Evolutionary conservation across 805 yeast genomes (phyloP).

Genomic region (Yarrowia divulgata): DNA sequence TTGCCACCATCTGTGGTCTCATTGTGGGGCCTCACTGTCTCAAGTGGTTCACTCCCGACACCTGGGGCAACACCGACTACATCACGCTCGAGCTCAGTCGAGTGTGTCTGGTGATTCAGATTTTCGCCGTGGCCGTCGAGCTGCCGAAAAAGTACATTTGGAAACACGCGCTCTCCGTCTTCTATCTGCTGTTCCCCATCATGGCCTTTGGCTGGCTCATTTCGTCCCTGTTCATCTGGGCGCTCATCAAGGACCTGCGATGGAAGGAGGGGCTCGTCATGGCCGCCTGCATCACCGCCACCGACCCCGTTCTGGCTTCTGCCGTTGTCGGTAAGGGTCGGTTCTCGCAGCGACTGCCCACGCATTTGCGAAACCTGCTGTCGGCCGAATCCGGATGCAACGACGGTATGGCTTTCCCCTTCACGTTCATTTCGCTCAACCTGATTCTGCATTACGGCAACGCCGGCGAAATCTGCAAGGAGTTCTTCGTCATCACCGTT

Average conservation of each 20-base stretch:
- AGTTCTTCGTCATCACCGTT: slow-evolving; percentile 79
- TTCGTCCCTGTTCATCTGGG: slow-evolving; percentile 80
- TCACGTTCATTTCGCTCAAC: slow-evolving; percentile 72
- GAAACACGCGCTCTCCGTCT: slow-evolving; percentile 80
- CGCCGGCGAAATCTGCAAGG: slow-evolving; percentile 71
- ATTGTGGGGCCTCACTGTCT: slow-evolving; percentile 89
- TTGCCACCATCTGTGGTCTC: slow-evolving; percentile 83
- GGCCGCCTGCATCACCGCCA: slow-evolving; percentile 90
- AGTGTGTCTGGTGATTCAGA: slow-evolving; percentile 82
- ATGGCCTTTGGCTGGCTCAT: slow-evolving; percentile 92
- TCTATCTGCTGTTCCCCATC: slow-evolving; percentile 77
- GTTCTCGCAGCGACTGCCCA: slow-evolving; percentile 89
- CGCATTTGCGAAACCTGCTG: slow-evolving; percentile 83
- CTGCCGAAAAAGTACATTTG: slow-evolving; percentile 88
- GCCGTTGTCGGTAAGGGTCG: slow-evolving; percentile 95
- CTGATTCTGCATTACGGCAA: slow-evolving; percentile 71
- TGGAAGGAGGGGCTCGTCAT: slow-evolving; percentile 77
- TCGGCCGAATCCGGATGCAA: slow-evolving; percentile 91
- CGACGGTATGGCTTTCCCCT: slow-evolving; percentile 97
- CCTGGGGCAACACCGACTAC: slow-evolving; percentile 86
- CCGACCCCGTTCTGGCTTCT: slow-evolving; percentile 94
- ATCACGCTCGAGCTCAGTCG: slow-evolving; percentile 85
- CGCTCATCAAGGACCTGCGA: slow-evolving; percentile 71
- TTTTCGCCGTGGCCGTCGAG: slow-evolving; percentile 94
- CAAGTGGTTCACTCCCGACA: slow-evolving; percentile 79